These are phyloP conservation scores for Aspergillus phoenicis DNA, from an alignment of 2,329 filamentous ascomycete genomes.

Conservation along the genomic window DNA sequence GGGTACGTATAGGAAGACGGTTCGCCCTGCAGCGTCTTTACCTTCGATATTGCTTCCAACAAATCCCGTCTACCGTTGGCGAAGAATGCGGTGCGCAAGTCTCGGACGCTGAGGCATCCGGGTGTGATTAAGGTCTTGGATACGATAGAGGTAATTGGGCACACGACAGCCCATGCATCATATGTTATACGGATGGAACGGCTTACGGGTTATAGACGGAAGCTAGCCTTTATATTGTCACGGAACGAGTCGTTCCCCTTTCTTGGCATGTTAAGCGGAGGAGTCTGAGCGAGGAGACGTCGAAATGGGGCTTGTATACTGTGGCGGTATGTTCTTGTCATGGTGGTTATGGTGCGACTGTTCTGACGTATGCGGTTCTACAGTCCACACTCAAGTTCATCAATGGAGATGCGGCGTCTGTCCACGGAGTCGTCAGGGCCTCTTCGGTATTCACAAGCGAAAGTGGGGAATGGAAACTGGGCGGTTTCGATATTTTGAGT, in stretches of 20 bases:
- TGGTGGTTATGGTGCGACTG: neutral
- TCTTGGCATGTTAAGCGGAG: conserved; percentile 88
- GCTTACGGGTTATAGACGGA: conserved; percentile 68
- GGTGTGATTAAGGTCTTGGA: conserved; percentile 93
- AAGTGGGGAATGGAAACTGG: conserved; percentile 96
- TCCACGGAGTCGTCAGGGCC: conserved; percentile 83
- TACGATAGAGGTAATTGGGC: conserved; percentile 74
- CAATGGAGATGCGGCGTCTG: conserved; percentile 87
- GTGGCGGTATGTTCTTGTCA: conserved; percentile 64
- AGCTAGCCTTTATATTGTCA: conserved; percentile 92
- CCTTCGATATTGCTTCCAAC: conserved; percentile 84
- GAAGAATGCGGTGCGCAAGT: conserved; percentile 90
- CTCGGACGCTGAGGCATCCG: conserved; percentile 88
- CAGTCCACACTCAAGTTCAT: conserved; percentile 93
- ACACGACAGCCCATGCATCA: neutral
- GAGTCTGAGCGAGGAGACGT: conserved; percentile 84
- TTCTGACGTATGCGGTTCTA: neutral
- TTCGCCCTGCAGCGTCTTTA: conserved; percentile 93
- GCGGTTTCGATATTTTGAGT: conserved; percentile 89
- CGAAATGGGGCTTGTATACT: conserved; percentile 93
- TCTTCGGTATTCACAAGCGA: conserved; percentile 91
- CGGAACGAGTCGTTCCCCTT: conserved; percentile 82
- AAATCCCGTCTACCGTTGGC: conserved; percentile 81
- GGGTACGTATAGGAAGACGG: conserved; percentile 72
- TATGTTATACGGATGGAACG: neutral